Evolutionary conservation across 257 asterid species (phyloP).

Genomic region (Ilex aquifolium): DNA sequence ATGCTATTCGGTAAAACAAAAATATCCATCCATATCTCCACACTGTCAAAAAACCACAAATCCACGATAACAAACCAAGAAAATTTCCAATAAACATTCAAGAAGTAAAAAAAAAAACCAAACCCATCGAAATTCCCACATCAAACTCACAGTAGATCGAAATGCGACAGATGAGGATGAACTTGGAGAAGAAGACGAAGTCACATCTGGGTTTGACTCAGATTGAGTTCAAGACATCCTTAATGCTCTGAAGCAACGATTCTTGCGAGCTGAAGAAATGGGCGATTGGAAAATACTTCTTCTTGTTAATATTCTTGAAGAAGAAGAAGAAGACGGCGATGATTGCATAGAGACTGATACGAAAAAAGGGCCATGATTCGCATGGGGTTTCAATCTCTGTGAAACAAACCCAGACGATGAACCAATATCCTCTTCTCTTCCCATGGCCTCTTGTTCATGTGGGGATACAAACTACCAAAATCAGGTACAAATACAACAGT

Average conservation of each 20-base stretch:
- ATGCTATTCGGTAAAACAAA: too few species aligned
- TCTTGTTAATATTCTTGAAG: not conserved
- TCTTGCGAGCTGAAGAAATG: conserved; percentile 23
- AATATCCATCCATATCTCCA: not conserved
- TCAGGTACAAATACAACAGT: too few species aligned
- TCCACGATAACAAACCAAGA: not conserved
- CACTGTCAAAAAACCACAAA: not conserved
- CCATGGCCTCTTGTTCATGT: too few species aligned
- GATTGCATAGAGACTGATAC: conserved; percentile 29
- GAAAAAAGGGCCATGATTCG: conserved; percentile 29
- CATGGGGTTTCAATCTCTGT: conserved; percentile 42
- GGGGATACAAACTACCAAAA: too few species aligned
- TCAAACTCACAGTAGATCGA: conserved; percentile 54
- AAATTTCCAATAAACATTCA: not conserved
- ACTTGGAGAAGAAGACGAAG: conserved; percentile 21
- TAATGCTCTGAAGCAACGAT: conserved; percentile 32
- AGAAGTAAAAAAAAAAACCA: not conserved
- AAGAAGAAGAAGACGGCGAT: not conserved
- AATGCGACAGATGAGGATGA: conserved; percentile 34
- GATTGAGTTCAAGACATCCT: conserved; percentile 49
- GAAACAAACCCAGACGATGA: conserved; percentile 56
- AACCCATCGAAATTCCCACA: not conserved
- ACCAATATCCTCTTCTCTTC: conserved; percentile 34
- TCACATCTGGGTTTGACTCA: conserved; percentile 46
- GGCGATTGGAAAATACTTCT: conserved; percentile 11